A percentile compares a stretch with the other conserved stretches of the same genome.
phyloP scores from a whole-genome alignment of 495 filamentous ascomycete genomes.

The Xylaria palmicola region DNA sequence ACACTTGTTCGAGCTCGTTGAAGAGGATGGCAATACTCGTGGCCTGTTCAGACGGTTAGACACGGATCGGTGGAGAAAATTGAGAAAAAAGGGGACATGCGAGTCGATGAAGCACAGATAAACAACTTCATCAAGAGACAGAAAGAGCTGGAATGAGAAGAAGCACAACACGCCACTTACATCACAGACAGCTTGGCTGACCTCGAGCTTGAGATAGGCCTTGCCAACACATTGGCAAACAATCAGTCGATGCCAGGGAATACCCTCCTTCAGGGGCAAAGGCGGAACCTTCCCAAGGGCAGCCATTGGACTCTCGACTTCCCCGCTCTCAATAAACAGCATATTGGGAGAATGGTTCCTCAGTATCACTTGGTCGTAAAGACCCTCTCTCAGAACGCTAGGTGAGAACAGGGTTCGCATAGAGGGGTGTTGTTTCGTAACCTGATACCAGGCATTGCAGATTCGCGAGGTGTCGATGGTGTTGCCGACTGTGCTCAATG shows the following conservation, averaged over 20 bases:
- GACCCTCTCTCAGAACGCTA: constrained; percentile 38
- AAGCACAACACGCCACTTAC: constrained; percentile 14
- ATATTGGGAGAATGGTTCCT: constrained; percentile 43
- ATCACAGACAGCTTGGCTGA: constrained; percentile 47
- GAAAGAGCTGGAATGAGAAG: neutral
- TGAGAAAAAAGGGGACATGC: neutral
- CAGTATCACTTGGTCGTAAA: constrained; percentile 45
- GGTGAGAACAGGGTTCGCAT: constrained; percentile 46
- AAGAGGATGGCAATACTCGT: constrained; percentile 44
- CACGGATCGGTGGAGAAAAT: neutral
- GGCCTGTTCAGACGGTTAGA: constrained; percentile 21
- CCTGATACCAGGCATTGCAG: constrained; percentile 45
- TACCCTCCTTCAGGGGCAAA: constrained; percentile 33
- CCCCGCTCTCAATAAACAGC: constrained; percentile 47
- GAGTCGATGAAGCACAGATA: neutral
- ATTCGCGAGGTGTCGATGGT: constrained; percentile 42
- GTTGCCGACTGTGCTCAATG: constrained; percentile 44
- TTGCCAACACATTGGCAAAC: constrained; percentile 43
- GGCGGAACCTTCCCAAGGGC: constrained; percentile 42
- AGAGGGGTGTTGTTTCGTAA: constrained; percentile 38
- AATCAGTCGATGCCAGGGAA: constrained; percentile 45
- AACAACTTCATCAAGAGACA: neutral
- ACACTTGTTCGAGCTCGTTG: constrained; percentile 40
- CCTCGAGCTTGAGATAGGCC: constrained; percentile 47
- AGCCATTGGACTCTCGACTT: constrained; percentile 39